Evolutionary conservation across 371 early-diverging fungal species (phyloP), one percentile per base, ranked within the genome.

Genomic region (Parasitella parasitica): DNA sequence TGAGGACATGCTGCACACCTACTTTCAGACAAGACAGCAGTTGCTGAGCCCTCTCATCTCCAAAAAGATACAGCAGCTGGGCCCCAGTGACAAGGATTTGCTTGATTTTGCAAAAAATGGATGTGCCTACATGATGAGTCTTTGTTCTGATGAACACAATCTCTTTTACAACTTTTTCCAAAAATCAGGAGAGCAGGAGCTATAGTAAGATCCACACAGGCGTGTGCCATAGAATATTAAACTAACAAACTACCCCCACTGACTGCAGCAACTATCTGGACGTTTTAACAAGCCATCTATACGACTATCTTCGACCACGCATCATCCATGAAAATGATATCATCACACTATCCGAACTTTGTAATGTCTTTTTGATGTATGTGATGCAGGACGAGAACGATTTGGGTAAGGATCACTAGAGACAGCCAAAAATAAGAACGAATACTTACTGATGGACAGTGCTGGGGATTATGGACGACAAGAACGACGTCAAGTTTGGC

Each of bases 311-410:
- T 18, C 87, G 96, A 4, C 94, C 96, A 27, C 78, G 90, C 3
- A 91, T 97, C 37, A 88, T 94, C 50, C 91, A 91, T 57, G 94
- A 95, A 66, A 78, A 83, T 32, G 78, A 87, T 34, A 91, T 93
- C 12, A 86, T 87, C 41, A 81, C 78, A 16, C 80, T 97, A n/a
- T 90, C 94, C 0, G 94, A 90, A 36, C 72, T 96, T 8, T 94
- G 94, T 63, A 83, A 86, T 48, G 82, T 91, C 24, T 85, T 97
- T 57, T 81, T 82, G 26, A 76, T 83, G 54, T 74, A 86, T 74
- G 70, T 85, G 28, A 72, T 84, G 59, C 86, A 88, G 37, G 85
- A 87, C 49, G 56, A 72, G 32, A 70, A 68, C 28, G 67, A 48
- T 34, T 48, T 54, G 48, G 70, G 74, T 67, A 60, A 51, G 32